Conservation (phyloP, 169 alveolate species). For the Cryptosporidium viatorum region DNA sequence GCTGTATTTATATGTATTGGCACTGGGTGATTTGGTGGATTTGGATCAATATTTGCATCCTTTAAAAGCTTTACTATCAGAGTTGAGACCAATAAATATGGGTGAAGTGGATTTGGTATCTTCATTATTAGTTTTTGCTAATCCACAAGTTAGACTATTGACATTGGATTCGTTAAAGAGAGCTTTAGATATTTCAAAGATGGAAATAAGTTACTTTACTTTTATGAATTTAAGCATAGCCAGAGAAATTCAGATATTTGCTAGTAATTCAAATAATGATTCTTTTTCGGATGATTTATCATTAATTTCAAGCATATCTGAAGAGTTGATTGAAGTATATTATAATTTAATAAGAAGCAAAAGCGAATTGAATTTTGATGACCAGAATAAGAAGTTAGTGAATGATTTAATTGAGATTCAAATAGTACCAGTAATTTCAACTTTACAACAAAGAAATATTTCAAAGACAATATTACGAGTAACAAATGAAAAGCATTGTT, state of each 20-base stretch:
- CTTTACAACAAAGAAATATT: slow-evolving; percentile 7
- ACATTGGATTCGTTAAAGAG: slow-evolving; percentile 1
- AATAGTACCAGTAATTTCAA: slow-evolving; percentile 19
- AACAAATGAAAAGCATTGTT: not conserved
- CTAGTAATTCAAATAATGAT: not conserved
- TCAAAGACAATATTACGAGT: slow-evolving; percentile 20
- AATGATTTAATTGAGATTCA: slow-evolving; percentile 2
- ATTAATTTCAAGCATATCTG: not conserved
- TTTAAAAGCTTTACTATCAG: not conserved
- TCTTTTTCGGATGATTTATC: not conserved
- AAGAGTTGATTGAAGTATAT: slow-evolving; percentile 1
- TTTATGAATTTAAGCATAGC: slow-evolving; percentile 23
- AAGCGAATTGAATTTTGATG: not conserved
- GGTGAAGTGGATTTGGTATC: slow-evolving; percentile 54
- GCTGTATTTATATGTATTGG: slow-evolving; percentile 28
- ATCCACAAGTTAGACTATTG: slow-evolving; percentile 12
- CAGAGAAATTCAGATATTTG: slow-evolving; percentile 5
- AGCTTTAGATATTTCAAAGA: not conserved
- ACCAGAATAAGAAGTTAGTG: not conserved
- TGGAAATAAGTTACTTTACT: slow-evolving; percentile 14
- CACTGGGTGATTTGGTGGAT: slow-evolving; percentile 28
- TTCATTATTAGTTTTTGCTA: slow-evolving; percentile 46
- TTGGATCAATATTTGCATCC: slow-evolving; percentile 42
- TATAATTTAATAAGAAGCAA: not conserved
- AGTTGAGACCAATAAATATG: not conserved